These are phyloP conservation scores for Hevea brasiliensis DNA, from an alignment of 345 rosid genomes.

Conservation along the genomic window DNA sequence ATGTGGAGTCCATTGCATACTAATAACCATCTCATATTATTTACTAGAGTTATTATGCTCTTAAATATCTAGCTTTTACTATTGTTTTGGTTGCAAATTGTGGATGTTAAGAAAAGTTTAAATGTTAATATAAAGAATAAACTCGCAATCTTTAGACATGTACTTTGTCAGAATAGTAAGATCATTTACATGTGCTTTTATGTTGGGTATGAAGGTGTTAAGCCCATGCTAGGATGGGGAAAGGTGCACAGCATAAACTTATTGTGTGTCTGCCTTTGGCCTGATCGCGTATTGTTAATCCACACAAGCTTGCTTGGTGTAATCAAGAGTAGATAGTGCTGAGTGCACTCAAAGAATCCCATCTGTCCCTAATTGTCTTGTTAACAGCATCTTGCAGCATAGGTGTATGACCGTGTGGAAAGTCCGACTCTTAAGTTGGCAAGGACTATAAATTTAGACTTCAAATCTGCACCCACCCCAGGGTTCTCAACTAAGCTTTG, in stretches of 20 bases:
- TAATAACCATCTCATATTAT: background rate
- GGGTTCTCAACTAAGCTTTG: background rate
- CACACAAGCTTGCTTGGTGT: background rate
- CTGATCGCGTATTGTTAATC: background rate
- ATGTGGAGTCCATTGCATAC: background rate
- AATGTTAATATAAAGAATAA: background rate
- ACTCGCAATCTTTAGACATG: background rate
- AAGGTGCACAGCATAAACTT: background rate
- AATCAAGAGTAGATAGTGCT: background rate
- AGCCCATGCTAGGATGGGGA: background rate
- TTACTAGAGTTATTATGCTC: background rate
- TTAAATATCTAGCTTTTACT: background rate
- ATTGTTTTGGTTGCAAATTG: background rate
- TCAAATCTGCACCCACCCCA: background rate
- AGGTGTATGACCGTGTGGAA: background rate
- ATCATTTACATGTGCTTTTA: background rate
- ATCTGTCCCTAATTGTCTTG: background rate
- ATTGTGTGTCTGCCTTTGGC: background rate
- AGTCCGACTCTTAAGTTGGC: background rate
- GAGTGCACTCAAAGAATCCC: background rate
- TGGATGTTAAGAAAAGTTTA: background rate
- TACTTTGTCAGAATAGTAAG: background rate
- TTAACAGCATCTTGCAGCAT: background rate
- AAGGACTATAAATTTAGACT: background rate
- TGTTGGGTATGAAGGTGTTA: background rate